Evolutionary conservation across 805 yeast genomes (phyloP).

Genomic region (Candida namnaoensis): DNA sequence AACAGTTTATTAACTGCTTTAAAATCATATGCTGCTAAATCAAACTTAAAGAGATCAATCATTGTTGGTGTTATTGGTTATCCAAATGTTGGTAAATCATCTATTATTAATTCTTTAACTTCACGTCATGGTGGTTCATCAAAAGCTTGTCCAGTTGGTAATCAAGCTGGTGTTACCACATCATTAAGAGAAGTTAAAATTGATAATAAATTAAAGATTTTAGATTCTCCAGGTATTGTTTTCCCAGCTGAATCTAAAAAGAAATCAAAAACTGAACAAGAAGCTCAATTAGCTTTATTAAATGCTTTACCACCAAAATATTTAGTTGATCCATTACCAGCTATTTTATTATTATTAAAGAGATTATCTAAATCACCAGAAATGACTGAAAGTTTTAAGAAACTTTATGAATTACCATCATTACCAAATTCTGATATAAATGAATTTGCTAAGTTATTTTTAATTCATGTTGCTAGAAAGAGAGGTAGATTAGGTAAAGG

Average conservation of each 20-base stretch:
- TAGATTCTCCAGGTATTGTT: constrained; percentile 97
- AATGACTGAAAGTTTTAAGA: constrained; percentile 70
- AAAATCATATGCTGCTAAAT: constrained; percentile 76
- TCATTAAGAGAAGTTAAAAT: constrained; percentile 85
- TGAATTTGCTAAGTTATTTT: constrained; percentile 74
- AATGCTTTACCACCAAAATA: constrained; percentile 87
- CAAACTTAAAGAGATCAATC: constrained; percentile 81
- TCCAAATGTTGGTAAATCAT: constrained; percentile 96
- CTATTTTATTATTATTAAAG: constrained; percentile 68
- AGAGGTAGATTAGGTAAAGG: constrained; percentile 90
- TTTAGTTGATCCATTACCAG: constrained; percentile 76
- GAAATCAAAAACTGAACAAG: constrained; percentile 51
- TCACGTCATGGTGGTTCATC: constrained; percentile 68
- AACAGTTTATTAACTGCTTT: constrained; percentile 67
- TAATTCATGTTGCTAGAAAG: constrained; percentile 87
- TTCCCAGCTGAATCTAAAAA: constrained; percentile 66
- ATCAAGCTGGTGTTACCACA: constrained; percentile 96
- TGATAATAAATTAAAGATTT: constrained; percentile 78
- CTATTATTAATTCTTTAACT: constrained; percentile 83
- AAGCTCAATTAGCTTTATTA: constrained; percentile 81
- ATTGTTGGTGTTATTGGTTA: constrained; percentile 95
- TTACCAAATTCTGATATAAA: constrained; percentile 64
- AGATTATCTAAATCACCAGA: constrained; percentile 65
- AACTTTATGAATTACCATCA: constrained; percentile 73
- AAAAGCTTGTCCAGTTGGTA: constrained; percentile 91